Conservation (phyloP, 2,329 filamentous ascomycete species). For the Acrodontium crateriforme region DNA sequence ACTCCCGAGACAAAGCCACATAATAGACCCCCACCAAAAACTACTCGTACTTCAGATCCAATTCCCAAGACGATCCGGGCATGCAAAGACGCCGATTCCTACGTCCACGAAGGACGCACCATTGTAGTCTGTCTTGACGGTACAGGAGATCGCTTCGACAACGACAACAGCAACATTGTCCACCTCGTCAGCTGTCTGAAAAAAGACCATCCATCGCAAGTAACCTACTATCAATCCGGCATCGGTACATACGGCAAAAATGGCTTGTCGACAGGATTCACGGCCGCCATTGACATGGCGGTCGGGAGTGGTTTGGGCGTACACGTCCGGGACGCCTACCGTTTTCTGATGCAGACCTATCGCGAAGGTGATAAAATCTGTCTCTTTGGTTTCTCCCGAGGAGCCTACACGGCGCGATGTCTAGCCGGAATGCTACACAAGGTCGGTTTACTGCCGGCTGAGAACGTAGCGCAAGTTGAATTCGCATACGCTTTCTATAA, state of each 20-base stretch:
- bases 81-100: constrained; percentile 11
- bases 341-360: constrained; percentile 38
- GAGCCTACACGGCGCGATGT: constrained; percentile 38
- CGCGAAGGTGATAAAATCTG: constrained; percentile 34
- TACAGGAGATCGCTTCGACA: constrained; percentile 31
- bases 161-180: constrained; percentile 33
- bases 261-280: constrained; percentile 26
- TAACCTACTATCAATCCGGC: constrained; percentile 30
- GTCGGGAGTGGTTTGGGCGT: constrained; percentile 30
- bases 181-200: constrained; percentile 31
- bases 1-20: constrained; percentile 2
- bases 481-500: constrained; percentile 35
- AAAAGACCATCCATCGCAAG: constrained; percentile 26
- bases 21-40: constrained; percentile 1
- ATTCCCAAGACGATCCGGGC: constrained; percentile 20
- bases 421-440: constrained; percentile 33
- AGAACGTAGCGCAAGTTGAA: constrained; percentile 24
- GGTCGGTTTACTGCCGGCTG: constrained; percentile 24
- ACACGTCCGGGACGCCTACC: constrained; percentile 28
- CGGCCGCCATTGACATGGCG: constrained; percentile 30
- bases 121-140: constrained; percentile 32
- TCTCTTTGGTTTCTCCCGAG: constrained; percentile 36
- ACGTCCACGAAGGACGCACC: constrained; percentile 15
- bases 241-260: constrained; percentile 32
- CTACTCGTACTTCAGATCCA: constrained; percentile 1